Evolutionary conservation across 441 rosid genomes (phyloP), one percentile per base, ranked within the genome.

Genomic region (Croton setiger): DNA sequence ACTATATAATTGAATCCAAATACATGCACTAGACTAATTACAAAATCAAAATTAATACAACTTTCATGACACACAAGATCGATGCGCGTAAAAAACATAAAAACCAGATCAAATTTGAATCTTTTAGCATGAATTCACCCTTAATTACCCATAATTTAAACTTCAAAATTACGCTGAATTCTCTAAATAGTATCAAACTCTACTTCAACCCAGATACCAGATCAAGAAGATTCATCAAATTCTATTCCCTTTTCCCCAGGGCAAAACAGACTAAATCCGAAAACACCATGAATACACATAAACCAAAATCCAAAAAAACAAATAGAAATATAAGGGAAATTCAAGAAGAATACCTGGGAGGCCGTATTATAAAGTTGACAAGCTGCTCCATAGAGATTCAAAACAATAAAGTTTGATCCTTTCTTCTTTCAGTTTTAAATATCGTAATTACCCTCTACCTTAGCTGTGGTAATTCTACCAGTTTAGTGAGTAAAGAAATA

Each of bases 301-400:
- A 65, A 3, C 37, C 43, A 4, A 43, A 33, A 64, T 35, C 17
- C 8, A 23, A 0, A 20, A n/a, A 57, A 27, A 60, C 4, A 43
- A 27, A 61, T 33, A 14, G 18, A 43, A 43, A 45, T 67, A n/a
- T 44, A 6, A 14, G 51, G 45, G 63, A 60, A 76, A 66, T 65
- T 27, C 31, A 27, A 27, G 31, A 27, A 27, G 8, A 17, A 66
- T 68, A 92, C 99, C 97, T 87, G 76, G 99, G 97, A 64, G 98
- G 97, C 64, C 99, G 87, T 69, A 94, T 92, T 57, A 94, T 88
- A 70, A 94, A 92, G 87, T 83, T 92, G 55, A 94, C 90, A 74
- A 94, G 91, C 79, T 92, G 98, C 78, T 92, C 97, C 98, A 94
- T 91, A 43, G 43, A 73, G 83, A 74, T 82, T 78, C 71, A 74